Evolutionary conservation across 768 basidiomycete genomes (phyloP).

Genomic region (Epithele typhae): DNA sequence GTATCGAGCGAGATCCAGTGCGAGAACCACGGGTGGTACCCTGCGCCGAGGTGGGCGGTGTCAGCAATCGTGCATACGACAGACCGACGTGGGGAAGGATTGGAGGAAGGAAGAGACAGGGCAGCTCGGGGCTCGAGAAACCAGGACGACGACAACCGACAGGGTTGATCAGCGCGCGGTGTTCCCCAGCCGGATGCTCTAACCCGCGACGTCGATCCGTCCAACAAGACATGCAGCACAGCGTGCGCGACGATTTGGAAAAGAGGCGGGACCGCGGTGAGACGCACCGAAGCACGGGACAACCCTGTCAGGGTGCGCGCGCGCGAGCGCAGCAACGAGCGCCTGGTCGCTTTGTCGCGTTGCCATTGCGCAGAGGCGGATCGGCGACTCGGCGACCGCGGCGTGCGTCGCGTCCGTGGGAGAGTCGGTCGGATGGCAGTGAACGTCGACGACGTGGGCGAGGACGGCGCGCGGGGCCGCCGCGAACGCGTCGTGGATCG

Average conservation of each 20-base stretch:
- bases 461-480: constrained; percentile 36
- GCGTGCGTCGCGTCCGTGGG: constrained; percentile 48
- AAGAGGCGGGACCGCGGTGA: no score
- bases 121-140: neutral
- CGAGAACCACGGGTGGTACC: constrained; percentile 94
- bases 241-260: no score
- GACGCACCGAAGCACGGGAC: constrained; percentile 82
- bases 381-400: constrained; percentile 23
- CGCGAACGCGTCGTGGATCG: constrained; percentile 5
- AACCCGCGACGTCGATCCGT: no score
- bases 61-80: constrained; percentile 3
- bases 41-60: constrained; percentile 41
- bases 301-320: constrained; percentile 56
- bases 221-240: constrained; percentile 10
- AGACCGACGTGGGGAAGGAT: no score
- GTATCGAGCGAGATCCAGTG: constrained; percentile 59
- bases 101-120: neutral
- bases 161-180: no score
- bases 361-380: constrained; percentile 85
- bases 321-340: constrained; percentile 64
- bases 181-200: neutral
- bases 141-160: neutral
- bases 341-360: constrained; percentile 62
- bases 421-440: constrained; percentile 91
- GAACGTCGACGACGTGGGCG: constrained; percentile 75